Base-by-base conservation (phyloP, 192 early-diverging fungal species). In the Helicostylum pulchrum region DNA sequence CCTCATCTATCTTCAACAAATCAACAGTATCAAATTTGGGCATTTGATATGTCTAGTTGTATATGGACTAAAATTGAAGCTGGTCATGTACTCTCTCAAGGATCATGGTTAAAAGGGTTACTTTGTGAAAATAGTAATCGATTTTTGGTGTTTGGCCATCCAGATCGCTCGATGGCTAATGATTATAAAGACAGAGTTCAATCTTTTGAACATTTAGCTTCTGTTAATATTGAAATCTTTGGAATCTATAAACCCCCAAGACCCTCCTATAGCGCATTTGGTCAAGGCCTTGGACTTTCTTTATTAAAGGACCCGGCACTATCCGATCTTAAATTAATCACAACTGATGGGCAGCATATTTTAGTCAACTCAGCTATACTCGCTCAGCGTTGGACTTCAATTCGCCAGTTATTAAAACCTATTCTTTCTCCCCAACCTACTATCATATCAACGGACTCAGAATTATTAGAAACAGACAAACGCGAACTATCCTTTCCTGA, bases 171-270 rank as follows among this genome's bases (percentile, higher is more conserved):
- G 20, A 74, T 90, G 57, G 78, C 78, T 8, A 85, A 92, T 53
- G 90, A 92, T 71, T 92, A 92, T 66, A 83, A 87, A 67, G 77
- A 88, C 43, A 78, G 90, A 44, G 81, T 87, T 56, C 83, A 87
- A 50, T 90, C 88, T 70, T 92, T 88, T 78, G 78, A 84, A 67
- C 85, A 90, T 57, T 69, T 89, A 44, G 80, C 86, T 10, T 78
- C 83, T 15, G 78, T 92, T 11, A 82, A 88, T 43, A 67, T 89
- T 58, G 85, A 89, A 45, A 88, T 88, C 0, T 86, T 92, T 64
- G 90, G 90, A 0, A 79, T 80, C 67, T 86, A 78, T 70, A 74
- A 66, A 63, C 80, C 64, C 50, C 83, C 85, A 34, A 68, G 73
- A 7, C 66, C 79, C 2, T 82, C 83, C 9, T 76, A 73, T 65